Base-by-base conservation (phyloP, 371 early-diverging fungal species). In the Batkoa obscura region DNA sequence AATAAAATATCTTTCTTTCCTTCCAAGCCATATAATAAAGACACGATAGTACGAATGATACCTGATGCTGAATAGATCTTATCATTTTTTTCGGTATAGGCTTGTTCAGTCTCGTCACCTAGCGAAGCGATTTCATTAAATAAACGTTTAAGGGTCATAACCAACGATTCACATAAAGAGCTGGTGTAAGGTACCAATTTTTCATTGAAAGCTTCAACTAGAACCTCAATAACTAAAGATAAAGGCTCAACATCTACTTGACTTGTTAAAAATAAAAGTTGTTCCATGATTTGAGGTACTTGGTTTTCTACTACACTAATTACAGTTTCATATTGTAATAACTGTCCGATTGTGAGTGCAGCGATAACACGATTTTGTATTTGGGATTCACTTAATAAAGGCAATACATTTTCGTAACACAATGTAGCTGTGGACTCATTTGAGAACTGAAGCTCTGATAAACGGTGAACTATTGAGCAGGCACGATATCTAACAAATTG, bases 11-110 rank as follows among this genome's bases (percentile, higher is more conserved):
- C 84, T 2, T 80, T 80, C 0, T 83, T 72, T 56, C 70, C 72
- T 58, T 83, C 82, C 43, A 84, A 60, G 58, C 80, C 79, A 41
- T 81, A 57, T 17, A 93, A 75, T 53, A 95, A 64, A 1, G 88
- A 85, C 46, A 77, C 75, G 42, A 95, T 78, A n/a, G 92, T 90
- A 64, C 88, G 88, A 17, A 94, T 69, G 2, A 93, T 79, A 49
- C 94, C 90, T 72, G 85, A 78, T 9, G 93, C 90, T 0, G 90
- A 84, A 78, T 84, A 77, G 1, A 81, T 84, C 68, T 90, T 91
- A 60, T 91, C 89, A 56, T 76, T 75, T 23, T 23, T 23, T 23
- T 23, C 23, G 23, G 23, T 23, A 23, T 23, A 23, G 23, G 23
- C 23, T 23, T 23, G 23, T 36, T 72, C 65, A 48, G 81, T 86